Evolutionary conservation across 495 filamentous ascomycete species (phyloP).

Genomic region (Barbatosphaeria neglecta): DNA sequence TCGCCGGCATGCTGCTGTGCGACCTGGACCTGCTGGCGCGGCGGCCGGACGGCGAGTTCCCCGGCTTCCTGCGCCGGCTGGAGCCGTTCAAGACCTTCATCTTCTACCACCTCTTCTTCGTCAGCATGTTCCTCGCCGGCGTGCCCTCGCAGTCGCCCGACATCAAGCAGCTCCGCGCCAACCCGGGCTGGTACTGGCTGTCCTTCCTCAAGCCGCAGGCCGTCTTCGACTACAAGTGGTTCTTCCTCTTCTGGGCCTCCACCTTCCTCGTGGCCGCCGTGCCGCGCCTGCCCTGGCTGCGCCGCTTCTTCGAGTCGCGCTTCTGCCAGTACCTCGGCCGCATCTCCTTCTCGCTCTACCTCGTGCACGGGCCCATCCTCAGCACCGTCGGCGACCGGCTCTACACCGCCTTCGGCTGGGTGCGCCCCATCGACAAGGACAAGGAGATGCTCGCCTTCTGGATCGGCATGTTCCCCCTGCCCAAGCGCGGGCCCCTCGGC

Average conservation of each 20-base stretch:
- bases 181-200: conserved; percentile 32
- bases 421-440: conserved; percentile 4
- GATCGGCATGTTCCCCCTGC: conserved; percentile 34
- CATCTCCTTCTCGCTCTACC: conserved; percentile 53
- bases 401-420: conserved; percentile 43
- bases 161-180: conserved; percentile 19
- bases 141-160: conserved; percentile 28
- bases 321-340: conserved; percentile 54
- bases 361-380: conserved; percentile 52
- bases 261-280: conserved; percentile 42
- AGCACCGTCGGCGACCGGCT: conserved; percentile 28
- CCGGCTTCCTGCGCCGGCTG: conserved; percentile 19
- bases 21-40: conserved; percentile 34
- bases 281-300: conserved; percentile 28
- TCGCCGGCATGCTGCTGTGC: conserved; percentile 34
- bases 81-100: conserved; percentile 30
- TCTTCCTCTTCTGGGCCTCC: conserved; percentile 40
- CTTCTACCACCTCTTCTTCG: conserved; percentile 30
- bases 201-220: conserved; percentile 39
- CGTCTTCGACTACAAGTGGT: conserved; percentile 36
- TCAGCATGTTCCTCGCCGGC: conserved; percentile 32
- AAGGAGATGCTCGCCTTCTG: conserved; percentile 28
- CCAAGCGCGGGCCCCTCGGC: conserved; percentile 39
- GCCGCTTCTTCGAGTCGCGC: conserved; percentile 44
- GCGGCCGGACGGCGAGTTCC: conserved; percentile 22